Evolutionary conservation across 371 early-diverging fungal species (phyloP), one percentile per base, ranked within the genome.

Genomic region (Apophysomyces trapeziformis): DNA sequence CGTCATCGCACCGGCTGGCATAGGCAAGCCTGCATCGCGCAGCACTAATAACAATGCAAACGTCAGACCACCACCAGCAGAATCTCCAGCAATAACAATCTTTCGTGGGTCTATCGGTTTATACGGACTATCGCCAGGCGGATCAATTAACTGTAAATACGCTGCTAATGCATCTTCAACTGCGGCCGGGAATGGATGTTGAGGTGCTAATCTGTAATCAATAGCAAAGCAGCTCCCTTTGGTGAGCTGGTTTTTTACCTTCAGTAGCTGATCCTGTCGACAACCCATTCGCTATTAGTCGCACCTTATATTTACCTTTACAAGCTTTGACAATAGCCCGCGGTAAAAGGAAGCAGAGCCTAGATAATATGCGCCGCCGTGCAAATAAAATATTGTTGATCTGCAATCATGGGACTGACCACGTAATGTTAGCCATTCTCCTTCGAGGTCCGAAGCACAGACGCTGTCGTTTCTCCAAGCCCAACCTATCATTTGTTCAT

Each of bases 161-260:
- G 92, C 88, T 21, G 89, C 82, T 35, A 92, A 77, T 41, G 87
- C 90, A 78, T 96, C 96, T 58, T 91, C 89, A 7, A 96, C 76
- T 9, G 91, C 92, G 32, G 87, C 81, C 1, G 97, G 97, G 67
- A 95, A 95, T 11, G 93, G 89, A 61, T 86, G 71, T 41, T 93
- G 90, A 0, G 97, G 97, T 0, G 94, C 92, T 36, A 93, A 73
- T 16, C 95, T 83, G 74, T 96, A 95, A 67, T 92, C 85, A 54
- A 92, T 76, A 0, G 88, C 75, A 68, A 79, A 75, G 13, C 41
- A 41, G 13, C 13, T 13, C 13, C 41, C 41, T 8, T 41, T 41
- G 0, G 41, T 41, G 74, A 68, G 16, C 78, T 62, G 7, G 79
- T 41, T 11, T 41, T 26, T 26, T 26, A 26, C 67, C 58, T 67